Evolutionary conservation across 805 yeast genomes (phyloP), one percentile per base, ranked within the genome.

Genomic region (Suhomyces faveliae): DNA sequence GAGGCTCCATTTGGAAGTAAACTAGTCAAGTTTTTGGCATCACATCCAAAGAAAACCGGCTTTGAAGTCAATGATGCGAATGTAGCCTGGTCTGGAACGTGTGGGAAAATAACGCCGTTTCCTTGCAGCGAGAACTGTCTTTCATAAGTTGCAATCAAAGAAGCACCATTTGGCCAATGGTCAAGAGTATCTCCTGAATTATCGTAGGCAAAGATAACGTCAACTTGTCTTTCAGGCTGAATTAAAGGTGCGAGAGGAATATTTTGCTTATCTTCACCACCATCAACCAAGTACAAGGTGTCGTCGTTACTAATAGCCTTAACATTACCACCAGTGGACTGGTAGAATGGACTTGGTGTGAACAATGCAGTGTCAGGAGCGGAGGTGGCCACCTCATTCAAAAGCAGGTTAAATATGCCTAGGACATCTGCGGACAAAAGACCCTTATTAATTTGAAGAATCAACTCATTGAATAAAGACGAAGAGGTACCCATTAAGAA

Each of bases 231-330:
- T 40, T 78, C 77, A 5, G 80, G 79, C 54, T 84, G 85, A 23
- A 85, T 57, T 43, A 87, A 71, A 2, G 92, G 88, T 24, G 76
- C 68, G 35, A 84, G 63, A 0, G 95, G 94, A 15, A 87, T 72
- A 57, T 85, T 85, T 63, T 85, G 89, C 7, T 74, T 47, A 61
- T 87, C 92, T 62, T 84, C 89, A 25, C 94, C 95, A 38, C 95
- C 95, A 60, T 87, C 95, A 24, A 80, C 89, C 50, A 87, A 70
- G 57, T 69, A 77, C 38, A 86, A 68, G 20, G 73, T 63, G 4
- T 71, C 71, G 41, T 75, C 62, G 3, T 66, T 50, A 19, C 66
- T 63, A 46, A 83, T 71, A 15, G 72, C 49, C 1, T 64, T 60
- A 11, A 68, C 59, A 8, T 59, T 35, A 3, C 58, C 64, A 15